Percentiles rank a stretch among this genome's conserved stretches.
Conservation (phyloP, 768 basidiomycete species). For the Glaciozyma martinii region DNA sequence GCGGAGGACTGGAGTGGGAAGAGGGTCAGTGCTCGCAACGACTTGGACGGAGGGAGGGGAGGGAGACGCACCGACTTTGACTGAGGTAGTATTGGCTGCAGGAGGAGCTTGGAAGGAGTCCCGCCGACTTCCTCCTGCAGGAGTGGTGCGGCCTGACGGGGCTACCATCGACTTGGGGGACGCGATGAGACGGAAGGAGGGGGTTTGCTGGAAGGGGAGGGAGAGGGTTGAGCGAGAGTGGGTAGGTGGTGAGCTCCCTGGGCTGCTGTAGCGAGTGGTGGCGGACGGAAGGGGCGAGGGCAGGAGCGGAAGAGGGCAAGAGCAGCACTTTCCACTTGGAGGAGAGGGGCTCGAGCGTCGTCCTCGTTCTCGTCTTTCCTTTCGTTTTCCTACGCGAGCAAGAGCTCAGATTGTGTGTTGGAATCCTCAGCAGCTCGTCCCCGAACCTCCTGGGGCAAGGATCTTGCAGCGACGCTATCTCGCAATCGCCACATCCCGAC, state of each 20-base stretch:
- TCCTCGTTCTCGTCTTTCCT: too few species aligned
- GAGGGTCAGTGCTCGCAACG: not conserved
- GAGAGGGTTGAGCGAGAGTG: not conserved
- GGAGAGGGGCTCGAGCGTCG: too few species aligned
- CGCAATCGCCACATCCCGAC: too few species aligned
- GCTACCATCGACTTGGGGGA: not conserved
- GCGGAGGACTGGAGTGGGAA: constrained; percentile 56
- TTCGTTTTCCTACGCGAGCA: too few species aligned
- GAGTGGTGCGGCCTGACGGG: not conserved
- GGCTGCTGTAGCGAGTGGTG: too few species aligned
- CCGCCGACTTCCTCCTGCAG: not conserved
- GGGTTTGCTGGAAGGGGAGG: not conserved
- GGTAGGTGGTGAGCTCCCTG: not conserved
- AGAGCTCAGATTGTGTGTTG: too few species aligned
- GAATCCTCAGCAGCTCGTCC: too few species aligned
- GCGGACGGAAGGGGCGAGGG: too few species aligned
- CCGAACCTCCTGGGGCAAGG: too few species aligned
- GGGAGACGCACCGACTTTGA: constrained; percentile 71
- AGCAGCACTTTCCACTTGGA: too few species aligned
- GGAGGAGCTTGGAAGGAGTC: not conserved
- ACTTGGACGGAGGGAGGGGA: not conserved
- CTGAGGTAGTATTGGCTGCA: constrained; percentile 55
- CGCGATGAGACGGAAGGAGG: not conserved
- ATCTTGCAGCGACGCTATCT: too few species aligned
- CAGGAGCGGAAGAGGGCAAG: too few species aligned